phyloP scores from a whole-genome alignment of 495 filamentous ascomycete genomes.

The Thermochaetoides thermophila region DNA sequence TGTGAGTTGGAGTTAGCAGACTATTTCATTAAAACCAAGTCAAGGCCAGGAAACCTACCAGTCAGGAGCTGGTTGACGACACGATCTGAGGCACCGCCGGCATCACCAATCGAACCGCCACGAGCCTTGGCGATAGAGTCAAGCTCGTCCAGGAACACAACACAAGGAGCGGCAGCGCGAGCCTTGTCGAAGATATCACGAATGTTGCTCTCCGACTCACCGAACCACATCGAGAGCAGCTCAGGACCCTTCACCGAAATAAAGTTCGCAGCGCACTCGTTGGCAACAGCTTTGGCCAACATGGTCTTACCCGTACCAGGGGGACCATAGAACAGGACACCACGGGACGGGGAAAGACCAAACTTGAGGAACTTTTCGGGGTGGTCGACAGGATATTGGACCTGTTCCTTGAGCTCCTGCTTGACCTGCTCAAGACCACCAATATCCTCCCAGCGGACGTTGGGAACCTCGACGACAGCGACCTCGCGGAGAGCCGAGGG shows the following conservation, averaged over 20 bases:
- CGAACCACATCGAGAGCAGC: slow-evolving; percentile 98
- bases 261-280: slow-evolving; percentile 98
- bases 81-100: slow-evolving; percentile 95
- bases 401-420: slow-evolving; percentile 97
- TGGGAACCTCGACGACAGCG: slow-evolving; percentile 96
- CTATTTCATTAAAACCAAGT: not conserved
- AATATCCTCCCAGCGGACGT: slow-evolving; percentile 98
- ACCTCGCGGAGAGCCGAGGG: slow-evolving; percentile 97
- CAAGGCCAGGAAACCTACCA: slow-evolving; percentile 41
- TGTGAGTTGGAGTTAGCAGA: slow-evolving; percentile 35
- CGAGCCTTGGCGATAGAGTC: slow-evolving; percentile 99
- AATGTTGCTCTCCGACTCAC: slow-evolving; percentile 99
- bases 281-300: slow-evolving; percentile 97
- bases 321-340: slow-evolving; percentile 96
- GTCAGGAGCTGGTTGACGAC: slow-evolving; percentile 99
- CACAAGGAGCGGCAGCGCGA: slow-evolving; percentile 91
- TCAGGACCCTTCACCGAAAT: slow-evolving; percentile 98
- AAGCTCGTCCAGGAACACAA: slow-evolving; percentile 97
- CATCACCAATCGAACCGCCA: slow-evolving; percentile 93
- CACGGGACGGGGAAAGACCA: slow-evolving; percentile 90
- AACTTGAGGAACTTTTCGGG: slow-evolving; percentile 99
- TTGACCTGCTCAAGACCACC: slow-evolving; percentile 97
- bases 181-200: slow-evolving; percentile 99
- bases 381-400: slow-evolving; percentile 98
- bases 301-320: slow-evolving; percentile 99